Conservation (phyloP, 2,329 filamentous ascomycete species). For the Tricladium varicosporioides region DNA sequence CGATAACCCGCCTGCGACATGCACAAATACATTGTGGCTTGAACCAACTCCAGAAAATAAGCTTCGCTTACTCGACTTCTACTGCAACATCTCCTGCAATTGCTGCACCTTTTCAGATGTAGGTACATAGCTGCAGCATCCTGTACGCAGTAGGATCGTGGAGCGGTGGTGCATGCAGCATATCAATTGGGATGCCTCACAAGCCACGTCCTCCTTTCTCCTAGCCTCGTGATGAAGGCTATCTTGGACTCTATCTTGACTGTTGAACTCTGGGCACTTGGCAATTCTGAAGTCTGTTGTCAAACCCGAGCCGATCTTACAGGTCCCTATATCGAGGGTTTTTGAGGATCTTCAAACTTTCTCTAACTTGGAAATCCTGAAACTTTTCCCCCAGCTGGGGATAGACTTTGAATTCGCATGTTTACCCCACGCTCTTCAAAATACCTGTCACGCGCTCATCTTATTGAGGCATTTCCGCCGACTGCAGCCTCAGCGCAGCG, state of each 20-base stretch:
- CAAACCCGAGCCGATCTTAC: too few relatives aligned
- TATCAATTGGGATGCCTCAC: neutral
- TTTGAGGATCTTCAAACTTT: neutral
- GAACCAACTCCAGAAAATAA: neutral
- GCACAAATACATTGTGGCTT: neutral
- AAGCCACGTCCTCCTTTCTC: neutral
- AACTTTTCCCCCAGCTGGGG: neutral
- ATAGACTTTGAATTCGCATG: too few relatives aligned
- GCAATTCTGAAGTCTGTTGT: too few relatives aligned
- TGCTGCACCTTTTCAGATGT: neutral
- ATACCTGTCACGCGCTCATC: slow-evolving; percentile 5
- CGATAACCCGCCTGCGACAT: neutral
- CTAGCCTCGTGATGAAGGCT: neutral
- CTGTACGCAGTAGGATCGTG: neutral
- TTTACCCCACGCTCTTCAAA: neutral
- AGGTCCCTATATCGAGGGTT: too few relatives aligned
- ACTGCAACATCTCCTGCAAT: neutral
- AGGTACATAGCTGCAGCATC: neutral
- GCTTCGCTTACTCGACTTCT: neutral
- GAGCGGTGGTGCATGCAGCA: neutral
- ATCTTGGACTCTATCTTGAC: neutral
- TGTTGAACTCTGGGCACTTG: neutral
- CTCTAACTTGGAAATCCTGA: neutral
- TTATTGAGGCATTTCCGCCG: slow-evolving; percentile 19
- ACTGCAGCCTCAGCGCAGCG: slow-evolving; percentile 6